phyloP scores from a whole-genome alignment of 192 early-diverging fungal genomes.

The Coemansia interrupta region DNA sequence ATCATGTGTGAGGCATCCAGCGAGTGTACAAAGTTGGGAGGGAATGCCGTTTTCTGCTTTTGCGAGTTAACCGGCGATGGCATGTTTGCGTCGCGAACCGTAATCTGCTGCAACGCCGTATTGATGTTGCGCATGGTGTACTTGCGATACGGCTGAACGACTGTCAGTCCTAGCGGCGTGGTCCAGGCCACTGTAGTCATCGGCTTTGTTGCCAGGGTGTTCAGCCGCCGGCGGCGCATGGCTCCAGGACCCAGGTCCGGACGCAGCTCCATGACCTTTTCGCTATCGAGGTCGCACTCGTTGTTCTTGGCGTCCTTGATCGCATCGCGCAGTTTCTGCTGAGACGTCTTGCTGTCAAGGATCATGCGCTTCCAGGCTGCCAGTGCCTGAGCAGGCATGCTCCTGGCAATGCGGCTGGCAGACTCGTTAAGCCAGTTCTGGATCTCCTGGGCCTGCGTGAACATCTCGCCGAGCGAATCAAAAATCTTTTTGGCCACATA shows the following conservation, averaged over 20 bases:
- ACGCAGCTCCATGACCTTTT: slow-evolving; percentile 22
- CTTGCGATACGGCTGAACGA: slow-evolving; percentile 95
- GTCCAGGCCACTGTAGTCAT: slow-evolving; percentile 96
- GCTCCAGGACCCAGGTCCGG: slow-evolving; percentile 41
- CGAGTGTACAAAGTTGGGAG: slow-evolving; percentile 98
- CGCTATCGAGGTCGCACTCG: slow-evolving; percentile 13
- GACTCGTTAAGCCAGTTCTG: slow-evolving; percentile 92
- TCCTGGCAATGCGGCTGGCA: slow-evolving; percentile 77
- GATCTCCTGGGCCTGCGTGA: slow-evolving; percentile 81
- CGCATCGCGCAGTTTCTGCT: slow-evolving; percentile 24
- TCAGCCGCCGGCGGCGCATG: slow-evolving; percentile 29
- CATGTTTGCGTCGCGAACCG: slow-evolving; percentile 64
- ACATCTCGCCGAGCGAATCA: slow-evolving; percentile 82
- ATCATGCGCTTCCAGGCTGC: slow-evolving; percentile 35
- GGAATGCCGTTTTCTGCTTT: slow-evolving; percentile 95
- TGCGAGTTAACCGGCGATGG: slow-evolving; percentile 78
- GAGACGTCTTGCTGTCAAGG: slow-evolving; percentile 24
- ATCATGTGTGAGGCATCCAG: slow-evolving; percentile 97
- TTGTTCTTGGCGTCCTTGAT: slow-evolving; percentile 15
- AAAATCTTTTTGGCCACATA: slow-evolving; percentile 84
- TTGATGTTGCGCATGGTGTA: slow-evolving; percentile 58
- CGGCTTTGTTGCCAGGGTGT: slow-evolving; percentile 54
- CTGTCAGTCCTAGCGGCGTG: slow-evolving; percentile 87
- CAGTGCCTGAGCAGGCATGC: slow-evolving; percentile 59
- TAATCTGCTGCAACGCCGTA: slow-evolving; percentile 80